Evolutionary conservation across 768 basidiomycete genomes (phyloP), one percentile per base, ranked within the genome.

Genomic region (Calocera viscosa): DNA sequence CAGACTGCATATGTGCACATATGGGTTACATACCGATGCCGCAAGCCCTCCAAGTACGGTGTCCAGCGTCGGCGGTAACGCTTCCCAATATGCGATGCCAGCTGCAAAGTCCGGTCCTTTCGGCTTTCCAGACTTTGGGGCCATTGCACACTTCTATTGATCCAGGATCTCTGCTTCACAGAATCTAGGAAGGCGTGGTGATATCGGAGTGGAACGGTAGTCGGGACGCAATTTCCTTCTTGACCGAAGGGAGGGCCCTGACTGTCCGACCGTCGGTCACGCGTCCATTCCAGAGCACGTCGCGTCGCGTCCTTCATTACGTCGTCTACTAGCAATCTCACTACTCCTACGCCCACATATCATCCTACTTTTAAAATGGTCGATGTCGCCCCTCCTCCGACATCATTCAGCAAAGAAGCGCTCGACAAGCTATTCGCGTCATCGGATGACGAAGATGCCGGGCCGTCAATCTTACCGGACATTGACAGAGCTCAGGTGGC

Each of bases 21-120:
- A 24, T 1, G 19, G 35, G 32, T 49, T 67, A 26, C 32, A 67
- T 60, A 43, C 53, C 64, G 26, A 28, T 19, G 40, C 53, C 26
- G 10, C 39, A 16, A 41, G 74, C 78, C 71, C 75, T 74, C 91
- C 94, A 30, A 97, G 82, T 10, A 97, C 94, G 53, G 94, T 92
- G 72, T 96, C 86, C 33, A 89, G 82, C 68, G 79, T 89, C 2
- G 94, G 90, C 8, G 89, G 86, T 70, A 92, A 89, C 1, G 79
- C 79, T 24, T 80, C 82, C 95, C 95, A 98, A 75, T 96, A 98
- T 24, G 84, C 78, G 49, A 97, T 84, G 17, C 95, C 91, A 39
- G 87, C 84, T 67, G 88, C 77, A 32, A 92, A 79, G 67, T 87
- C 80, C 0, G 90, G 85, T 19, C 68, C 32, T 19, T 35, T 28